phyloP scores from a whole-genome alignment of 352 stramenopile species.

The Peronospora tabacina region DNA sequence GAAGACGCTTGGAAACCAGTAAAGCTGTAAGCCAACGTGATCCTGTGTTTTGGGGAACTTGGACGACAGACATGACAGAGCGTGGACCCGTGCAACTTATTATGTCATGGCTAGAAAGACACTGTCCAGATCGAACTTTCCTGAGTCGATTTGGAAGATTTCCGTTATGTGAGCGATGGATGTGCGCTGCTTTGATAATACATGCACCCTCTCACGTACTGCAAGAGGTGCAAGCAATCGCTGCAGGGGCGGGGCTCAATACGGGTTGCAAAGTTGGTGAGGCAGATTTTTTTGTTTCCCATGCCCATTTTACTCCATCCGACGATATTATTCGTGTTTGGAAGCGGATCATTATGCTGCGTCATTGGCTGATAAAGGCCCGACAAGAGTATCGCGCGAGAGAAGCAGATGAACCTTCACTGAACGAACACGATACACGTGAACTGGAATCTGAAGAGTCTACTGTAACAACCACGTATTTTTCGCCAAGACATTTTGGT shows the following conservation, averaged over 20 bases:
- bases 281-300: conserved; percentile 32
- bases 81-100: conserved; percentile 47
- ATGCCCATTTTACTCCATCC: conserved; percentile 57
- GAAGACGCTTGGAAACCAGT: conserved; percentile 13
- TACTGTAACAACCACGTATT: background rate
- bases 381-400: conserved; percentile 71
- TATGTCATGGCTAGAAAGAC: conserved; percentile 68
- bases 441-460: background rate
- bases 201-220: conserved; percentile 66
- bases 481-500: conserved; percentile 2
- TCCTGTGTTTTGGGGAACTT: conserved; percentile 44
- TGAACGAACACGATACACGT: conserved; percentile 3
- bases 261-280: conserved; percentile 17
- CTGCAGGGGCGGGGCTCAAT: conserved; percentile 33
- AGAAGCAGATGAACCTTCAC: conserved; percentile 34
- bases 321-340: conserved; percentile 65
- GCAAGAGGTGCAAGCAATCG: conserved; percentile 73
- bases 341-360: conserved; percentile 72
- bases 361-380: conserved; percentile 80
- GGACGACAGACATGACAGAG: conserved; percentile 56
- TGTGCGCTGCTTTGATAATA: conserved; percentile 71
- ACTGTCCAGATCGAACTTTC: conserved; percentile 67
- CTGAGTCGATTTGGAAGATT: conserved; percentile 71
- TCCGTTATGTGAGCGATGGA: conserved; percentile 55
- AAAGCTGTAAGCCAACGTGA: conserved; percentile 29